phyloP scores from a whole-genome alignment of 371 early-diverging fungal species.

The Lichtheimia corymbifera region DNA sequence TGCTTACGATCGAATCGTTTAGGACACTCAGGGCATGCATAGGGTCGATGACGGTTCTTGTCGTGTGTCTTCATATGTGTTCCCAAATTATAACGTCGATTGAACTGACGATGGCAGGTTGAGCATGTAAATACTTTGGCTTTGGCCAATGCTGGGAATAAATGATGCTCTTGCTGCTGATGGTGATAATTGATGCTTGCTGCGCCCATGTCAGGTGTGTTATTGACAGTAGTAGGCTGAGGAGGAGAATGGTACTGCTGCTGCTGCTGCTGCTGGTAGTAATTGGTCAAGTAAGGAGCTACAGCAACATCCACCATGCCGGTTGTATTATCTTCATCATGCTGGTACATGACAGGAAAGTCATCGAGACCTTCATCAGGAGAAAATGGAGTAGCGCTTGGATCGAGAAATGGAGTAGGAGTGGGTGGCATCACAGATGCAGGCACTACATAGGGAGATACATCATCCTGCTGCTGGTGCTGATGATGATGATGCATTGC shows the following conservation, averaged over 20 bases:
- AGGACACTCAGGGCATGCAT: neutral
- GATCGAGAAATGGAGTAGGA: neutral
- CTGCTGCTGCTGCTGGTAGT: too few species aligned
- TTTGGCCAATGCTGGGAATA: too few species aligned
- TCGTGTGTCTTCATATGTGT: neutral
- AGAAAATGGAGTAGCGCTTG: neutral
- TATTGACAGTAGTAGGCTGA: too few species aligned
- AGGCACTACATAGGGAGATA: neutral
- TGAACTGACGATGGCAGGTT: neutral
- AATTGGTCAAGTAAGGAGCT: too few species aligned
- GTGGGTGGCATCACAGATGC: neutral
- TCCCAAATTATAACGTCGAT: neutral
- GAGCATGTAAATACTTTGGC: too few species aligned
- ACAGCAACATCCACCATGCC: too few species aligned
- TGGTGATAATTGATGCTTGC: too few species aligned
- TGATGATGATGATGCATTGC: neutral
- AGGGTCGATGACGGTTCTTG: neutral
- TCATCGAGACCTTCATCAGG: neutral
- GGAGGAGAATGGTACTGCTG: too few species aligned
- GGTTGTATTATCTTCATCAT: too few species aligned
- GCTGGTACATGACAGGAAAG: too few species aligned
- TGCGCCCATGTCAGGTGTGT: too few species aligned
- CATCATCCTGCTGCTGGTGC: neutral
- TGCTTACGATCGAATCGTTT: neutral
- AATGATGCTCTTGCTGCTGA: too few species aligned